A percentile compares a stretch with the other conserved stretches of the same genome.
These are phyloP conservation scores for Microstegium vimineum DNA, from an alignment of 176 grass and related monocot species.

Conservation along the genomic window DNA sequence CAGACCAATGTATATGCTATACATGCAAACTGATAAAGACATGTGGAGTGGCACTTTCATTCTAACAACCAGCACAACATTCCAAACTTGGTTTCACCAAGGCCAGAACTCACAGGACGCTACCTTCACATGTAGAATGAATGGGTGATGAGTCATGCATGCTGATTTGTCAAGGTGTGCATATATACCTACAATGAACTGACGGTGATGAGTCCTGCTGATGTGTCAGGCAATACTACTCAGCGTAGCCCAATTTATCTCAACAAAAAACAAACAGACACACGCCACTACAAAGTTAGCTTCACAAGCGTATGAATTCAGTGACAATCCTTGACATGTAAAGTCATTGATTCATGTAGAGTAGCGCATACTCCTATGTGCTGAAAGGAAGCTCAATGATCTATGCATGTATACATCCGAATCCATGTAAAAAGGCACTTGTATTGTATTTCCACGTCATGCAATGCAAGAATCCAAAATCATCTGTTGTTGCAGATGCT, in stretches of 20 bases:
- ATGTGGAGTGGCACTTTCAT: no score
- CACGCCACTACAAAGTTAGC: not conserved
- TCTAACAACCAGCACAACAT: no score
- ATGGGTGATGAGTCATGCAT: not conserved
- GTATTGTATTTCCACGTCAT: not conserved
- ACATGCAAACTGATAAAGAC: not conserved
- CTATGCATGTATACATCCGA: not conserved
- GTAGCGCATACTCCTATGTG: no score
- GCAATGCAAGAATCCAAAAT: not conserved
- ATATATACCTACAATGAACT: not conserved
- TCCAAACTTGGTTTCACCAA: no score
- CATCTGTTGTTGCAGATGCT: not conserved
- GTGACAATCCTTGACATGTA: not conserved
- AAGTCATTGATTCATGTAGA: not conserved
- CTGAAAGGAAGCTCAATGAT: not conserved
- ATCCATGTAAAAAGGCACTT: not conserved
- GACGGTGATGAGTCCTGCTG: not conserved
- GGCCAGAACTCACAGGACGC: no score
- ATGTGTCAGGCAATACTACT: not conserved
- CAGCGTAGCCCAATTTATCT: not conserved
- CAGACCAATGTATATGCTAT: not conserved
- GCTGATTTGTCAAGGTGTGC: not conserved
- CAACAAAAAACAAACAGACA: not conserved
- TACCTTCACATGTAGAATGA: not conserved
- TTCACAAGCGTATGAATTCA: not conserved